phyloP scores from a whole-genome alignment of 352 stramenopile species.

The Blastocystis sp. region DNA sequence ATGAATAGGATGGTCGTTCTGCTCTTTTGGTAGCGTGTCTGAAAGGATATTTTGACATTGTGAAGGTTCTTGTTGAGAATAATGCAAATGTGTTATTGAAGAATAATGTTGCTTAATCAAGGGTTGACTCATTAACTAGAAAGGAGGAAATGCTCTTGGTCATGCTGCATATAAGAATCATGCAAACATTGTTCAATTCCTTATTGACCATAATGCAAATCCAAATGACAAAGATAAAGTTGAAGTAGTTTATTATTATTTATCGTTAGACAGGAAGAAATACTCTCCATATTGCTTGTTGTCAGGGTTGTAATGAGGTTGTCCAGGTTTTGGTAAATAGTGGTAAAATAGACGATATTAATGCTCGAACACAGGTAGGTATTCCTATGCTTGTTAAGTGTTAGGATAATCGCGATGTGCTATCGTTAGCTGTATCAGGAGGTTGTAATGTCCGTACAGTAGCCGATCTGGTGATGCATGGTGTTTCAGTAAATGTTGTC shows the following conservation, averaged over 20 bases:
- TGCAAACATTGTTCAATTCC: slow-evolving; percentile 1
- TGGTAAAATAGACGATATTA: slow-evolving; percentile 1
- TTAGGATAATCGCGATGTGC: slow-evolving; percentile 19
- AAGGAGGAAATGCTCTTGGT: slow-evolving; percentile 13
- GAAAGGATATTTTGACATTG: slow-evolving; percentile 30
- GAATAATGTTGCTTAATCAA: neutral
- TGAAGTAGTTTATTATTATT: neutral
- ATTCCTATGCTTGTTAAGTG: neutral
- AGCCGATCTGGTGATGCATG: neutral
- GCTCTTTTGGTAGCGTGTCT: slow-evolving; percentile 28
- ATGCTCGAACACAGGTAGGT: neutral
- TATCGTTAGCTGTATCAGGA: slow-evolving; percentile 2
- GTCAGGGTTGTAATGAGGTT: slow-evolving; percentile 31
- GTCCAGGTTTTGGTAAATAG: neutral
- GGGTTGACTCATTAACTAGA: neutral
- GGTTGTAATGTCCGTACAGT: neutral
- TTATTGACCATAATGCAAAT: neutral
- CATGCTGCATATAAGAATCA: slow-evolving; percentile 3
- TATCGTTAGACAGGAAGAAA: slow-evolving; percentile 30
- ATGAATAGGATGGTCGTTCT: slow-evolving; percentile 17
- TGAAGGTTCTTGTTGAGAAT: slow-evolving; percentile 7
- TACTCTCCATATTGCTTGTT: slow-evolving; percentile 36
- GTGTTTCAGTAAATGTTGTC: neutral
- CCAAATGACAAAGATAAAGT: slow-evolving; percentile 42
- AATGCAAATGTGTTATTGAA: slow-evolving; percentile 31